phyloP scores from a whole-genome alignment of 805 yeast genomes.

The Saccharomyces kudriavzevii region DNA sequence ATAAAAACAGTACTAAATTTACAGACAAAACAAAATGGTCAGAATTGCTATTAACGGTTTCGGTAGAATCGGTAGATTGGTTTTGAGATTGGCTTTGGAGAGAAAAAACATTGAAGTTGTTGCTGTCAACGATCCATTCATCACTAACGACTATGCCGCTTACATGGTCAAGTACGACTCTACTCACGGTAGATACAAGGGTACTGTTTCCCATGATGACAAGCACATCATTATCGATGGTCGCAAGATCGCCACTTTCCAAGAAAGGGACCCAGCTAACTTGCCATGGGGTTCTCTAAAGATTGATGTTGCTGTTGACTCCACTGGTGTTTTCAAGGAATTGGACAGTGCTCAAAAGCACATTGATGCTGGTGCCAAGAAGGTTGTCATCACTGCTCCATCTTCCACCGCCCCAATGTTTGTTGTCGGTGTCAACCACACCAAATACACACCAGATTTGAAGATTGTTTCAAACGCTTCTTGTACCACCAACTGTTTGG shows the following conservation, averaged over 20 bases:
- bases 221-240: constrained; percentile 39
- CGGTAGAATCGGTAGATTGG: constrained; percentile 92
- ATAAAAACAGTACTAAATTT: background rate
- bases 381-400: constrained; percentile 91
- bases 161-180: constrained; percentile 95
- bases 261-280: constrained; percentile 69
- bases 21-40: constrained; percentile 21
- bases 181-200: constrained; percentile 80
- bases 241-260: constrained; percentile 7
- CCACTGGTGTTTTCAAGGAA: constrained; percentile 91
- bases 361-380: constrained; percentile 62
- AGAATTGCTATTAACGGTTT: constrained; percentile 88
- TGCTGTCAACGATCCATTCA: constrained; percentile 89
- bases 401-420: constrained; percentile 93
- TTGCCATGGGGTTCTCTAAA: constrained; percentile 84
- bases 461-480: constrained; percentile 85
- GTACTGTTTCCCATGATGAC: constrained; percentile 56
- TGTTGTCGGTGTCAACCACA: constrained; percentile 84
- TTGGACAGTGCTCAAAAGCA: constrained; percentile 75
- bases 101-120: constrained; percentile 74
- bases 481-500: constrained; percentile 92
- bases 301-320: constrained; percentile 83
- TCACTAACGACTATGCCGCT: constrained; percentile 82
- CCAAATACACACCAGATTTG: constrained; percentile 66
- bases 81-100: constrained; percentile 68